Evolutionary conservation across 805 yeast genomes (phyloP), one percentile per base, ranked within the genome.

Genomic region (Suhomyces sp.): DNA sequence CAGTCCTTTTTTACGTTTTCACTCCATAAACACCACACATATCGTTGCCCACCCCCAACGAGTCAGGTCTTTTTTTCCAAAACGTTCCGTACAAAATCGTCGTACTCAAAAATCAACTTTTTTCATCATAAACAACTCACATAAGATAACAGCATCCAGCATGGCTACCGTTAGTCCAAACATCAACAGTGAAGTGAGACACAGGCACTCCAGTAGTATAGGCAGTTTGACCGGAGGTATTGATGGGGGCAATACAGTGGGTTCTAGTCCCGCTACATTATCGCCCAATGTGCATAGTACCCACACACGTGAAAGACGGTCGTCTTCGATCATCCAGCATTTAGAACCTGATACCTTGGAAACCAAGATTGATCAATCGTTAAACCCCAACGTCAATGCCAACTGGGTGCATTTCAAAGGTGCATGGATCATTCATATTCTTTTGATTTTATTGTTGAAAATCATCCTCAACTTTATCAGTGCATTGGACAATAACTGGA

Each of bases 351-450:
- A 94, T 67, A 86, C 91, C 15, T 81, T 89, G 61, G 97, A 93
- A 60, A 96, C 92, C 41, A 89, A 87, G 68, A 90, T 87, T 63
- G 99, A 93, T 68, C 98, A 93, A 72, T 86, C 87, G 50, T 77
- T 91, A 48, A 83, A 88, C 60, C 92, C 96, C 27, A 94, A 94
- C 65, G 79, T 91, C 72, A 94, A 94, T 68, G 97, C 97, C 26
- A 86, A 86, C 60, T 93, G 99, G 99, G 97, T 94, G 31, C 89
- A 92, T 67, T 87, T 84, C 63, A 91, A 93, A 63, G 99, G 96
- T 47, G 98, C 98, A 1, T 94, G 99, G 99, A 76, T 86, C 27
- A 87, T 93, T 53, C 99, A 93, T 71, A 77, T 94, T 47, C 96
- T 91, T 27, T 80, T 94, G 46, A 89, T 93, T 53, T 64, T 83